Conservation (phyloP, 2,329 filamentous ascomycete species). For the Alternaria dauci region DNA sequence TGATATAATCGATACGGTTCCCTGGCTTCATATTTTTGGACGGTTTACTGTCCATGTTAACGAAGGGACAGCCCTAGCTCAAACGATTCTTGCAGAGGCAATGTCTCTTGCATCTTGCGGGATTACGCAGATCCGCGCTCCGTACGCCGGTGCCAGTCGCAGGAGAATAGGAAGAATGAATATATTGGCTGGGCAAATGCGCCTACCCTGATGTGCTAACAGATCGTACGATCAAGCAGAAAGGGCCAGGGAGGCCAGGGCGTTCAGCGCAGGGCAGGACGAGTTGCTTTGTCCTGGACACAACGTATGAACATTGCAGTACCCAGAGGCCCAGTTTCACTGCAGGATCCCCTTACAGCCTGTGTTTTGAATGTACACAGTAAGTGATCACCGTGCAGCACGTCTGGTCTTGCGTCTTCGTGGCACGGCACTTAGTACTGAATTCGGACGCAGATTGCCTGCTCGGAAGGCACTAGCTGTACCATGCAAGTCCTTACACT, state of each 20-base stretch:
- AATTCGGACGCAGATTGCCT: too few species aligned
- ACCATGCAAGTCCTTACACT: background rate
- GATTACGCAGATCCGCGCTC: background rate
- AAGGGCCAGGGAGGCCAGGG: background rate
- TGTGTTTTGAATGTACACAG: background rate
- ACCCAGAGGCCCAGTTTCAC: background rate
- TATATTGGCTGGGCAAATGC: background rate
- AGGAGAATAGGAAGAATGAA: background rate
- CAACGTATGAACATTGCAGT: background rate
- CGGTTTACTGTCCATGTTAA: background rate
- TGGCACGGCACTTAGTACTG: slow-evolving; percentile 2
- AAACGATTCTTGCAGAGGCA: background rate
- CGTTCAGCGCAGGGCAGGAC: background rate
- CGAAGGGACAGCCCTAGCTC: background rate
- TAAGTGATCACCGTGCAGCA: background rate
- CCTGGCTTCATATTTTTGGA: background rate
- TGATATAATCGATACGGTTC: background rate
- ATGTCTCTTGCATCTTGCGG: background rate
- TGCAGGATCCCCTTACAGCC: background rate
- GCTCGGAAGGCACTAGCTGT: background rate
- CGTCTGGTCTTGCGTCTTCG: background rate
- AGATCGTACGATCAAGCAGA: background rate
- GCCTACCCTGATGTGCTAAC: background rate
- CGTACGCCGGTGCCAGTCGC: background rate
- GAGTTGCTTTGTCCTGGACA: background rate